Evolutionary conservation across 768 basidiomycete species (phyloP).

Genomic region (Rhodotorula taiwanensis): DNA sequence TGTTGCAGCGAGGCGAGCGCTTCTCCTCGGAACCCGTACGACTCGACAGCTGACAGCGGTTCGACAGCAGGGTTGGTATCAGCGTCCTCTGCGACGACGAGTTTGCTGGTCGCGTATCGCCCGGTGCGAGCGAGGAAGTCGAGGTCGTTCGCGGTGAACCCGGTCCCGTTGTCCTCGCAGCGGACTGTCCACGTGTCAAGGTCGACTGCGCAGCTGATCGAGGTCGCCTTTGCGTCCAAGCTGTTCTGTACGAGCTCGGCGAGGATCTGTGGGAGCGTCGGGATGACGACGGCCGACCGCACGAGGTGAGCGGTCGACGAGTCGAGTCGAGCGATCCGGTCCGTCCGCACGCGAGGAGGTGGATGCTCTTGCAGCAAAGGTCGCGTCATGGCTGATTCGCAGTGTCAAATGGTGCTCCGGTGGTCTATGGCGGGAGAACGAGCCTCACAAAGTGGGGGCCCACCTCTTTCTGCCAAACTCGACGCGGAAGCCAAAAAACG

Average conservation of each 20-base stretch:
- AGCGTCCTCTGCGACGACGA: neutral
- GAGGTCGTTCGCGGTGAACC: conserved; percentile 53
- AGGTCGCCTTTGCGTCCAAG: conserved; percentile 67
- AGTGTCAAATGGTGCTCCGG: too few relatives aligned
- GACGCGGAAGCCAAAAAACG: too few relatives aligned
- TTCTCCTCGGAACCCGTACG: conserved; percentile 30
- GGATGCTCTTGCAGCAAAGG: neutral
- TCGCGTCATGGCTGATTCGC: too few relatives aligned
- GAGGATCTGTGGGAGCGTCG: conserved; percentile 68
- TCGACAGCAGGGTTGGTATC: neutral
- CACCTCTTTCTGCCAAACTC: too few relatives aligned
- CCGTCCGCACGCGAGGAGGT: too few relatives aligned
- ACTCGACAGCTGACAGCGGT: neutral
- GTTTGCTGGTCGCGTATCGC: conserved; percentile 53
- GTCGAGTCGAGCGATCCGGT: conserved; percentile 50
- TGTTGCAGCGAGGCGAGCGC: conserved; percentile 79
- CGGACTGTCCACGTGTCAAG: conserved; percentile 72
- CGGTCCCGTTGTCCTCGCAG: conserved; percentile 77
- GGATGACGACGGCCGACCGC: conserved; percentile 76
- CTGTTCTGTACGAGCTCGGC: conserved; percentile 85
- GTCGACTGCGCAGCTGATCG: conserved; percentile 66
- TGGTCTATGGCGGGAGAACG: too few relatives aligned
- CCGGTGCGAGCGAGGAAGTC: conserved; percentile 54
- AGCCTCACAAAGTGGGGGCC: too few relatives aligned
- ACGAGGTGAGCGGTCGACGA: conserved; percentile 59